Evolutionary conservation across 139 green algal species (phyloP).

Genomic region (Tetradesmus lagerheimii): DNA sequence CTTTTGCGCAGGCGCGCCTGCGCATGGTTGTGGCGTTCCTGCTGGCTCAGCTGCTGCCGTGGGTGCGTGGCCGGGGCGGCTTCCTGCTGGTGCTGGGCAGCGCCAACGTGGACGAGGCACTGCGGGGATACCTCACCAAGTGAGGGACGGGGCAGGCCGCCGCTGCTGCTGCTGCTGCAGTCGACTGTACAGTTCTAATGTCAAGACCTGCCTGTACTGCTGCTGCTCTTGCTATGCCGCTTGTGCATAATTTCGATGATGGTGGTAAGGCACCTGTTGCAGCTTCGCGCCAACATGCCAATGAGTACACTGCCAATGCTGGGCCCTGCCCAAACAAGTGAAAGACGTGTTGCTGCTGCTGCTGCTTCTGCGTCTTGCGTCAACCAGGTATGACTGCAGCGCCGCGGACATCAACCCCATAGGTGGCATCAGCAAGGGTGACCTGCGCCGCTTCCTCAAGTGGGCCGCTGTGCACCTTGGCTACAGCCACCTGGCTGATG

Average conservation of each 20-base stretch:
- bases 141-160: neutral
- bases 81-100: slow-evolving; percentile 96
- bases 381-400: slow-evolving; percentile 91
- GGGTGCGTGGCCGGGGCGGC: slow-evolving; percentile 69
- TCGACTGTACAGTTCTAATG: too few relatives aligned
- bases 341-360: neutral
- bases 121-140: slow-evolving; percentile 85
- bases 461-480: slow-evolving; percentile 87
- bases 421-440: slow-evolving; percentile 85
- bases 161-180: slow-evolving; percentile 42
- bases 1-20: slow-evolving; percentile 87
- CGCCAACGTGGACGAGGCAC: slow-evolving; percentile 97
- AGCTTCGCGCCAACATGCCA: too few relatives aligned
- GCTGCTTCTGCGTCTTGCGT: slow-evolving; percentile 45
- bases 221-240: too few relatives aligned
- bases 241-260: neutral
- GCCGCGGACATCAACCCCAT: slow-evolving; percentile 98
- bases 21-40: slow-evolving; percentile 98
- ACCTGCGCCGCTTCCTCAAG: slow-evolving; percentile 85
- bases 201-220: too few relatives aligned
- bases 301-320: too few relatives aligned
- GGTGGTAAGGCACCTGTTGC: too few relatives aligned
- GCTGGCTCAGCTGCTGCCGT: slow-evolving; percentile 89
- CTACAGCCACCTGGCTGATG: slow-evolving; percentile 81
- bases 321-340: too few relatives aligned